A percentile compares a stretch with the other conserved stretches of the same genome.
Evolutionary conservation across 306 rosid genomes (phyloP).

Genomic region (Vigna mungo): DNA sequence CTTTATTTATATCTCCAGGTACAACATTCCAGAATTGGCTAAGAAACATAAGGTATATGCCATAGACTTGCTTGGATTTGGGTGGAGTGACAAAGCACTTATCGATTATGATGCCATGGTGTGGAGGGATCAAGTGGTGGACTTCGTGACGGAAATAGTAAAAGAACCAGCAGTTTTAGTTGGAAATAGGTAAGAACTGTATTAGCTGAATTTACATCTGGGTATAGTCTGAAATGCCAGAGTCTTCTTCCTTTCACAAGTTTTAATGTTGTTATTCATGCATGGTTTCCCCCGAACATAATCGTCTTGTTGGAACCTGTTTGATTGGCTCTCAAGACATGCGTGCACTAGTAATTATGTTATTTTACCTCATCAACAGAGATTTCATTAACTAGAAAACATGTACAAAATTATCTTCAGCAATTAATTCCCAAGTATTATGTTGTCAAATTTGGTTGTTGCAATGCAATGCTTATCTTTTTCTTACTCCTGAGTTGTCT

Average conservation of each 20-base stretch:
- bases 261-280: neutral
- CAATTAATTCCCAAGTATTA: constrained; percentile 5
- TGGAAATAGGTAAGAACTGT: constrained; percentile 74
- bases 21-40: constrained; percentile 92
- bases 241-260: neutral
- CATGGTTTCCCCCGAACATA: constrained; percentile 1
- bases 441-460: constrained; percentile 24
- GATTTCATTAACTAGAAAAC: neutral
- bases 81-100: constrained; percentile 98
- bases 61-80: constrained; percentile 92
- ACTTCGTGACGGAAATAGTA: constrained; percentile 89
- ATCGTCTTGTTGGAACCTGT: constrained; percentile 5
- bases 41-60: constrained; percentile 89
- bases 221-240: constrained; percentile 9
- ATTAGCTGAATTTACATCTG: constrained; percentile 5
- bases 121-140: constrained; percentile 91
- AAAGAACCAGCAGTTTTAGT: constrained; percentile 86
- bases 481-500: constrained; percentile 2
- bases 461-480: neutral
- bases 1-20: constrained; percentile 55
- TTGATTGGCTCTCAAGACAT: constrained; percentile 18
- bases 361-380: constrained; percentile 9
- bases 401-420: neutral
- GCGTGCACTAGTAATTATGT: neutral
- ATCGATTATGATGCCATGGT: constrained; percentile 92